A percentile compares a stretch with the other conserved stretches of the same genome.
These are phyloP conservation scores for Kondoa subrosea DNA, from an alignment of 768 basidiomycete genomes.

Conservation along the genomic window DNA sequence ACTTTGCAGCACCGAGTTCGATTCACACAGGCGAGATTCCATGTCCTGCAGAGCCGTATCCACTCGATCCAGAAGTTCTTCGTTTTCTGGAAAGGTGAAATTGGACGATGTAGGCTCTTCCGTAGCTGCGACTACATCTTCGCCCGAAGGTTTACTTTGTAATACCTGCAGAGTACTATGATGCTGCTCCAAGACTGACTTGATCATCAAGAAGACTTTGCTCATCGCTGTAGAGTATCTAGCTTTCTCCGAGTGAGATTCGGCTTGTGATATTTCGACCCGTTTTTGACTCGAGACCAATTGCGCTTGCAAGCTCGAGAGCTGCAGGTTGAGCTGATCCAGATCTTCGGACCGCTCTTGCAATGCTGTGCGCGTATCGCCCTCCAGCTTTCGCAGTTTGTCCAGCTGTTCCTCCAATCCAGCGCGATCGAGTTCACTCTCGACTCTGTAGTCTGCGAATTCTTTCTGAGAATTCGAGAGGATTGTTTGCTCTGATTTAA, in stretches of 20 bases:
- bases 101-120: too few species aligned
- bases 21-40: background rate
- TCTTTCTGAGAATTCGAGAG: background rate
- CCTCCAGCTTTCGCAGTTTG: background rate
- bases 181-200: background rate
- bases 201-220: background rate
- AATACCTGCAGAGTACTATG: background rate
- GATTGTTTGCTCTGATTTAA: too few species aligned
- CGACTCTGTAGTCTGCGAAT: background rate
- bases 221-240: background rate
- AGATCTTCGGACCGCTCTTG: background rate
- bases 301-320: background rate
- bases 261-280: background rate
- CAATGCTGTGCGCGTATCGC: background rate
- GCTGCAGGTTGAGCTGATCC: background rate
- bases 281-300: background rate
- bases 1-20: background rate
- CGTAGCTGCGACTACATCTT: too few species aligned
- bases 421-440: background rate
- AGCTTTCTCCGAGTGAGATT: too few species aligned
- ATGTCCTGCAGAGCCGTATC: too few species aligned
- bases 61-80: too few species aligned
- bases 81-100: too few species aligned
- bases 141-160: background rate
- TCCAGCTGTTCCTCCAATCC: conserved; percentile 4